Conservation (phyloP, 2,329 filamentous ascomycete species). For the Tolypocladium inflatum region DNA sequence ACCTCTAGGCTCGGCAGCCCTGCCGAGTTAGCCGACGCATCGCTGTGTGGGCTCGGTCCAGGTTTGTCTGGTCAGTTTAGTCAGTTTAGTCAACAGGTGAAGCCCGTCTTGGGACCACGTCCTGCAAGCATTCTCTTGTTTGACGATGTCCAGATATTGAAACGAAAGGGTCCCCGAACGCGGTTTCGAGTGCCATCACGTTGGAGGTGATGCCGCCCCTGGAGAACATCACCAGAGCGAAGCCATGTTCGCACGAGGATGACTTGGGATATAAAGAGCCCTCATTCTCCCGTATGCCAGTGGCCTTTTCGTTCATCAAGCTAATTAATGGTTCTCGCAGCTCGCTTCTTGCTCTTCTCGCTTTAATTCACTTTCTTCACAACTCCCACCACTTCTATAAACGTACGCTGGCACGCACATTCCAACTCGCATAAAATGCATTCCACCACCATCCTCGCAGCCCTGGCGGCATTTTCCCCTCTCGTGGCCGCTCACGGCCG, state of each 20-base stretch:
- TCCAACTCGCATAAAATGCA: not conserved
- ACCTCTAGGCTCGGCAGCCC: not conserved
- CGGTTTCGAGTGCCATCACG: not conserved
- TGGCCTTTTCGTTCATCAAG: not conserved
- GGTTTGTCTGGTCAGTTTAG: not conserved
- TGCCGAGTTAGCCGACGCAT: not conserved
- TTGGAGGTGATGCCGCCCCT: not conserved
- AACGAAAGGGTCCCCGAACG: not conserved
- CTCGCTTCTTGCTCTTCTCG: not conserved
- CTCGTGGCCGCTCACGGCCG: conserved; percentile 20
- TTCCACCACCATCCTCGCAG: not conserved
- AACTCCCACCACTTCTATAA: not conserved
- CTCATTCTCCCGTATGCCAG: not conserved
- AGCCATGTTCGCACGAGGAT: not conserved
- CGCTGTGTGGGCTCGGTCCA: not conserved
- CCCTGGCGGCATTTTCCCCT: not conserved
- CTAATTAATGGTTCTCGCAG: too few relatives aligned
- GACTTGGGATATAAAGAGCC: not conserved
- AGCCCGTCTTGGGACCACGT: not conserved
- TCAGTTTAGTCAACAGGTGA: not conserved
- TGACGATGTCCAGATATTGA: not conserved
- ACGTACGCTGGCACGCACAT: not conserved
- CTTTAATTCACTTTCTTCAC: not conserved
- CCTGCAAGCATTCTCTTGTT: not conserved
- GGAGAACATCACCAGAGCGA: not conserved